Evolutionary conservation across 2,329 filamentous ascomycete species (phyloP).

Genomic region (Claviceps capensis): DNA sequence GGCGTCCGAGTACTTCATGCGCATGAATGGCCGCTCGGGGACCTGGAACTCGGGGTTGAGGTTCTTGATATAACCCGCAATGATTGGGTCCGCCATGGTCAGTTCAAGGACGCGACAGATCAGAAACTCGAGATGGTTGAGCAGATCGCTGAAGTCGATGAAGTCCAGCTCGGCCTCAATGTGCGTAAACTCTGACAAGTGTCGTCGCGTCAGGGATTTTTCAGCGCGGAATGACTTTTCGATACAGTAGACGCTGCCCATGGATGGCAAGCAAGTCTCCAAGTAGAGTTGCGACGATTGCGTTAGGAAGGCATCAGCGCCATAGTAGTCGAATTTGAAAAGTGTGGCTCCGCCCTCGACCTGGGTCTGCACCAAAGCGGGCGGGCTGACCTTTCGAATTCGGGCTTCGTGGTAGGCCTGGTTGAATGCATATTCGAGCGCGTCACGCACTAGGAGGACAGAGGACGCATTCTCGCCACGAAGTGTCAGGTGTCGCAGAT

Average conservation of each 20-base stretch:
- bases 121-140: constrained; percentile 74
- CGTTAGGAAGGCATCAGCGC: constrained; percentile 81
- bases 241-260: constrained; percentile 95
- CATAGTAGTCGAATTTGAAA: constrained; percentile 82
- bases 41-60: constrained; percentile 84
- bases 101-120: constrained; percentile 76
- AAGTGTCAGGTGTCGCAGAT: constrained; percentile 73
- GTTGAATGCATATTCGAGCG: constrained; percentile 69
- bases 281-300: constrained; percentile 97
- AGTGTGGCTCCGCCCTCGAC: constrained; percentile 87
- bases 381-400: constrained; percentile 74
- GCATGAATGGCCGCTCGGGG: constrained; percentile 74
- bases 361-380: constrained; percentile 87
- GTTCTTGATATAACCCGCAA: constrained; percentile 60
- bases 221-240: constrained; percentile 98
- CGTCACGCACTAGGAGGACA: constrained; percentile 75
- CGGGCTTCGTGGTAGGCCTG: constrained; percentile 63
- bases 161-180: constrained; percentile 95
- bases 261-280: constrained; percentile 78
- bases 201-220: constrained; percentile 85
- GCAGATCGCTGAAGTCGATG: constrained; percentile 80
- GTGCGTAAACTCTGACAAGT: constrained; percentile 93
- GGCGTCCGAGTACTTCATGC: constrained; percentile 89
- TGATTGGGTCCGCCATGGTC: constrained; percentile 58
- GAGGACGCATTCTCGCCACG: constrained; percentile 74